A percentile compares a stretch with the other conserved stretches of the same genome.
Evolutionary conservation across 306 rosid species (phyloP).

Genomic region (Gastrolobium villosum): DNA sequence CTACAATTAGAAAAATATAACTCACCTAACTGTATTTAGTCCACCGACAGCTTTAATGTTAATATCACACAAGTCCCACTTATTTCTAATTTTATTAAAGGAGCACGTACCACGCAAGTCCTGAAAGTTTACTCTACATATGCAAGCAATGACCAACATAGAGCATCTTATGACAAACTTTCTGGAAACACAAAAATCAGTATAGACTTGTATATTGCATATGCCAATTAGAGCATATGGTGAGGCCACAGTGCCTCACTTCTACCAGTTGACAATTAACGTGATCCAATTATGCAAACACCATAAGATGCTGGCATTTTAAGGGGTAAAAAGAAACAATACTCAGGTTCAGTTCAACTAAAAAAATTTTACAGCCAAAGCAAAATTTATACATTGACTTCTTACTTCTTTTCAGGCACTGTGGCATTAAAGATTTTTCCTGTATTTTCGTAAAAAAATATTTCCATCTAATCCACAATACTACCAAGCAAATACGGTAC

Average conservation of each 20-base stretch:
- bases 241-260: background rate
- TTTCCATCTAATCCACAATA: background rate
- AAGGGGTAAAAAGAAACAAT: background rate
- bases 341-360: background rate
- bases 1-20: too few species aligned
- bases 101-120: too few species aligned
- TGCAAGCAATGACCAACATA: background rate
- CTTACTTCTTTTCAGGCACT: background rate
- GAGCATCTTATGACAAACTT: slow-evolving; percentile 20
- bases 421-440: background rate
- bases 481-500: slow-evolving; percentile 21
- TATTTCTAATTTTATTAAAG: too few species aligned
- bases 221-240: too few species aligned
- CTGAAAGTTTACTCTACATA: too few species aligned
- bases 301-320: background rate
- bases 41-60: too few species aligned
- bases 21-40: too few species aligned
- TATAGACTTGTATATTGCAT: slow-evolving; percentile 1
- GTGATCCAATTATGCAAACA: slow-evolving; percentile 2
- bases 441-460: background rate
- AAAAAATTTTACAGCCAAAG: background rate
- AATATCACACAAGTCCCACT: too few species aligned
- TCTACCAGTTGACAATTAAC: slow-evolving; percentile 31
- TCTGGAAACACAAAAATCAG: slow-evolving; percentile 24
- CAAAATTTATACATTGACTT: background rate